Base-by-base conservation (phyloP, 345 rosid species). In the Aquilaria malaccensis region DNA sequence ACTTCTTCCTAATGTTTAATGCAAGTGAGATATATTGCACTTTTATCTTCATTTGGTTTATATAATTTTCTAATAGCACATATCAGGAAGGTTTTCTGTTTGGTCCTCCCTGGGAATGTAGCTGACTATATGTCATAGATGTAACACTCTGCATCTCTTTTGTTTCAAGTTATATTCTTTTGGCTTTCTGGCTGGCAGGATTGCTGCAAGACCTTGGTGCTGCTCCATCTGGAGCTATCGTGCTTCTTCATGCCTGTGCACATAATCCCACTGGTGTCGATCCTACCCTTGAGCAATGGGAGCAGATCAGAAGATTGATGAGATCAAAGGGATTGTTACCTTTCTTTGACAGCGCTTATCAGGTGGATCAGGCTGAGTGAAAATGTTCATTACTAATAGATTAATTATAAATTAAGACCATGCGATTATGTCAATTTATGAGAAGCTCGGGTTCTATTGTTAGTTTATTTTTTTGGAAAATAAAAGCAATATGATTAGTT, bases 261-360 rank as follows among this genome's bases (percentile, higher is more conserved):
- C 98, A 92, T 70, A 93, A 93, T 74, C 98, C 99, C 29, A 89
- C 97, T 30, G 99, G 97, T 49, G 92, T 89, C 62, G 99, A 94
- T 81, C 96, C 97, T 59, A 90, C 87, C 64, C 65, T 75, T 78
- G 74, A 87, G 75, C 96, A 94, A 64, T 88, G 97, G 97, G 96
- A 84, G 76, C 84, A 77, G 64, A 89, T 93, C 75, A 78, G 95
- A 78, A 70, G 69, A 77, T 59, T 84, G 78, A 86, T 89, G 53
- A 86, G 97, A 50, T 84, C 91, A 11, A 90, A 81, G 80, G 72
- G 78, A 48, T 72, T 87, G 80, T 58, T 94, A 76, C 97, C 96
- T 56, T 94, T 87, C 80, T 94, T 94, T 78, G 97, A 93, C 33
- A 93, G 97, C 70, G 97, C 99, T 55, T 93, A 93, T 79, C 97